Evolutionary conservation across 345 rosid genomes (phyloP).

Genomic region (Euphorbia pulcherrima): DNA sequence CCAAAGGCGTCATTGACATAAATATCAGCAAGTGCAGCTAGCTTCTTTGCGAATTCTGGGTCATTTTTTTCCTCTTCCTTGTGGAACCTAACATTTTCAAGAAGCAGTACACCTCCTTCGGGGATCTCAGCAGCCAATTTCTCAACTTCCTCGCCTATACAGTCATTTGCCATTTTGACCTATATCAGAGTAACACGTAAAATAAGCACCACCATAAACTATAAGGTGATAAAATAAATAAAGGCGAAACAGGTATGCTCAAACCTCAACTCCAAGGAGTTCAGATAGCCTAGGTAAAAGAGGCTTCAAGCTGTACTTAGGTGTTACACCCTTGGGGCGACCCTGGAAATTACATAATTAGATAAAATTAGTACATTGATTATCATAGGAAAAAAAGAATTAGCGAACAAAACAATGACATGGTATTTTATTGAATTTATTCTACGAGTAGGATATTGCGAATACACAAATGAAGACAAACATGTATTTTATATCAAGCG

Average conservation of each 20-base stretch:
- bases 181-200: conserved; percentile 16
- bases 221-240: background rate
- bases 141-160: conserved; percentile 75
- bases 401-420: background rate
- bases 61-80: conserved; percentile 95
- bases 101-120: conserved; percentile 71
- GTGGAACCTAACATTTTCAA: conserved; percentile 90
- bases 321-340: conserved; percentile 92
- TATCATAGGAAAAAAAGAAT: too few relatives aligned
- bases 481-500: too few relatives aligned
- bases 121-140: conserved; percentile 62
- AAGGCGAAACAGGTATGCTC: background rate
- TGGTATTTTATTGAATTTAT: too few relatives aligned
- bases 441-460: too few relatives aligned
- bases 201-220: background rate
- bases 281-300: conserved; percentile 84
- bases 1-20: conserved; percentile 53
- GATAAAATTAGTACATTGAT: background rate
- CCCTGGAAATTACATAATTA: conserved; percentile 51
- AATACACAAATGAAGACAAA: too few relatives aligned
- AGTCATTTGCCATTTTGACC: conserved; percentile 84
- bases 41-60: conserved; percentile 92
- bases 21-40: conserved; percentile 27
- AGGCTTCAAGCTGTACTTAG: conserved; percentile 93
- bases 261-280: conserved; percentile 76